Evolutionary conservation across 2,329 filamentous ascomycete genomes (phyloP).

Genomic region (Pleochaeta shiraiana): DNA sequence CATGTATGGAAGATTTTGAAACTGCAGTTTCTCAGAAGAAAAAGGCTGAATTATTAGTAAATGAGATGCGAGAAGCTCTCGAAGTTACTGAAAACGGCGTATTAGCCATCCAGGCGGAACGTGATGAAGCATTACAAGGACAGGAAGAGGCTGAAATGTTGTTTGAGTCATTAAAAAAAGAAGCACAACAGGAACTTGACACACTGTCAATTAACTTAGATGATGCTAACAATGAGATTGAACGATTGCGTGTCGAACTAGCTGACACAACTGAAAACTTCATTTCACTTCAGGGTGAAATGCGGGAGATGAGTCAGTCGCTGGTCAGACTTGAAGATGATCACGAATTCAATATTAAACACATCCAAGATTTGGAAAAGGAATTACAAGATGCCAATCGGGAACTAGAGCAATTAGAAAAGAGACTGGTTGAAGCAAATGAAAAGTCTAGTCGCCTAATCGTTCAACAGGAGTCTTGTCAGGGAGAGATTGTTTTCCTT

Average conservation of each 20-base stretch:
- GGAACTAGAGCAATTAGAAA: constrained; percentile 71
- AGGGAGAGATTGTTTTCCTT: constrained; percentile 84
- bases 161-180: constrained; percentile 36
- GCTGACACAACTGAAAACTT: constrained; percentile 69
- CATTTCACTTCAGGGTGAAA: constrained; percentile 75
- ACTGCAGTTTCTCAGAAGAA: constrained; percentile 40
- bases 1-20: constrained; percentile 61
- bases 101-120: constrained; percentile 56
- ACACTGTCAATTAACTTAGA: constrained; percentile 50
- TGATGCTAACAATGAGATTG: constrained; percentile 46
- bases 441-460: constrained; percentile 72
- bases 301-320: constrained; percentile 76
- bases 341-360: constrained; percentile 52
- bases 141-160: constrained; percentile 33
- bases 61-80: constrained; percentile 58
- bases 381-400: constrained; percentile 68
- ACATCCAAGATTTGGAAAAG: constrained; percentile 63
- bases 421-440: constrained; percentile 63
- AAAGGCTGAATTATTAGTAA: constrained; percentile 32
- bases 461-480: constrained; percentile 80
- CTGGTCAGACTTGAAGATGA: constrained; percentile 79
- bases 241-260: constrained; percentile 48
- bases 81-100: constrained; percentile 63
- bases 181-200: constrained; percentile 45
- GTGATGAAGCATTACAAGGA: constrained; percentile 61